phyloP scores from a whole-genome alignment of 2,329 filamentous ascomycete genomes.

The Sporothrix protearum region DNA sequence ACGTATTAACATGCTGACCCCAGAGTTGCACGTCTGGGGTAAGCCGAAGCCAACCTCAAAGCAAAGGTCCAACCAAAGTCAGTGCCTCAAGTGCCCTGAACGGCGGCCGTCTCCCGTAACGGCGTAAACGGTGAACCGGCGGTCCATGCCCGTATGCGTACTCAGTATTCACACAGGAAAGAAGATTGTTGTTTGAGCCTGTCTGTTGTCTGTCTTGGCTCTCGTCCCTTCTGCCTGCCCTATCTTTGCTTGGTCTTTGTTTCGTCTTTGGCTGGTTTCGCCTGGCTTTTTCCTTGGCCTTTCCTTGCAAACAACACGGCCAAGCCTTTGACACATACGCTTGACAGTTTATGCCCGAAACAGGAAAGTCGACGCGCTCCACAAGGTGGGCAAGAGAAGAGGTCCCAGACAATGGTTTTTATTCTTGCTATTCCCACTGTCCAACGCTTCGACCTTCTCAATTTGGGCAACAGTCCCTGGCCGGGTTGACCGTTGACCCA shows the following conservation, averaged over 20 bases:
- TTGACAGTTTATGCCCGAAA: background rate
- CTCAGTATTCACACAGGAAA: too few species aligned
- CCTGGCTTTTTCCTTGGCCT: background rate
- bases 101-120: background rate
- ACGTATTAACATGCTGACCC: background rate
- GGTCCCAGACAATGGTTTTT: background rate
- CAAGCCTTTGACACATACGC: background rate
- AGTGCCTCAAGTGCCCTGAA: too few species aligned
- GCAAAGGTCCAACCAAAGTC: background rate
- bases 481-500: too few species aligned
- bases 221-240: background rate
- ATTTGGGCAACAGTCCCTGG: background rate
- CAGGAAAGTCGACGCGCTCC: background rate
- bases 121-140: too few species aligned
- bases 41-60: background rate
- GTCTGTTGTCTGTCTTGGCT: background rate
- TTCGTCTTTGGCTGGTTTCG: too few species aligned
- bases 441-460: background rate
- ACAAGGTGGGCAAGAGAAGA: too few species aligned
- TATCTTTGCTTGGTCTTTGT: background rate
- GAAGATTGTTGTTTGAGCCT: too few species aligned
- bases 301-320: too few species aligned
- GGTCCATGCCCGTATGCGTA: background rate
- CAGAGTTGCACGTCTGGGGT: background rate
- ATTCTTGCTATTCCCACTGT: background rate